Evolutionary conservation across 805 yeast genomes (phyloP).

Genomic region (Yarrowia divulgata): DNA sequence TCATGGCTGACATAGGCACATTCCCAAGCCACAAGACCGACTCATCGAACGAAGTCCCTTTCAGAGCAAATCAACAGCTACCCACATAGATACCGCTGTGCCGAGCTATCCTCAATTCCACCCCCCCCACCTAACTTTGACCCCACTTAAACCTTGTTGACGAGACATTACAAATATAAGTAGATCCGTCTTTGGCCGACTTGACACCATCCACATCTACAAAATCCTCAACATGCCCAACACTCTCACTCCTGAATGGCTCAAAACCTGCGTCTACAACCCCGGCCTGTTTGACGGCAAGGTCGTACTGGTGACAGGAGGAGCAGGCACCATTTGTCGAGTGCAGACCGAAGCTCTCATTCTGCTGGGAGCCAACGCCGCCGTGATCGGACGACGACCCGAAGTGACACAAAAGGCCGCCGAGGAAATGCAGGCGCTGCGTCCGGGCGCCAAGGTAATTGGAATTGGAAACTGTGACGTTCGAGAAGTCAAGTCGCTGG

Average conservation of each 20-base stretch:
- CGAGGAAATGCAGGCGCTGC: constrained; percentile 61
- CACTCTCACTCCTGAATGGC: constrained; percentile 42
- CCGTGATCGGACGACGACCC: constrained; percentile 78
- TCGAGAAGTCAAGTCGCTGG: constrained; percentile 65
- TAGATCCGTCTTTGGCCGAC: neutral
- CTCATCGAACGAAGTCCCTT: too few relatives aligned
- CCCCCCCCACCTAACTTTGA: constrained; percentile 2
- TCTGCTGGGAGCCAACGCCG: constrained; percentile 83
- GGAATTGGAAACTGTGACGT: constrained; percentile 82
- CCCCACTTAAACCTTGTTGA: constrained; percentile 28
- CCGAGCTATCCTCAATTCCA: too few relatives aligned
- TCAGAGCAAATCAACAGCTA: too few relatives aligned
- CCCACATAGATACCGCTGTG: too few relatives aligned
- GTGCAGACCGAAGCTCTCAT: constrained; percentile 88
- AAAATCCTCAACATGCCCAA: constrained; percentile 20
- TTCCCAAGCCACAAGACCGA: too few relatives aligned
- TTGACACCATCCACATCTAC: neutral
- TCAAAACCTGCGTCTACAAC: constrained; percentile 51
- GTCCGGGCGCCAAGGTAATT: constrained; percentile 72
- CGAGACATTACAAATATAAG: neutral
- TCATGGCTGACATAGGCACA: too few relatives aligned
- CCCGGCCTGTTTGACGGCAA: constrained; percentile 78
- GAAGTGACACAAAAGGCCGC: constrained; percentile 74
- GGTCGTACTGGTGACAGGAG: constrained; percentile 92
- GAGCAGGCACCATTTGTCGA: constrained; percentile 92